These are phyloP conservation scores for Rhodotorula sp. DNA, from an alignment of 1,284 basidiomycete species.

Conservation along the genomic window DNA sequence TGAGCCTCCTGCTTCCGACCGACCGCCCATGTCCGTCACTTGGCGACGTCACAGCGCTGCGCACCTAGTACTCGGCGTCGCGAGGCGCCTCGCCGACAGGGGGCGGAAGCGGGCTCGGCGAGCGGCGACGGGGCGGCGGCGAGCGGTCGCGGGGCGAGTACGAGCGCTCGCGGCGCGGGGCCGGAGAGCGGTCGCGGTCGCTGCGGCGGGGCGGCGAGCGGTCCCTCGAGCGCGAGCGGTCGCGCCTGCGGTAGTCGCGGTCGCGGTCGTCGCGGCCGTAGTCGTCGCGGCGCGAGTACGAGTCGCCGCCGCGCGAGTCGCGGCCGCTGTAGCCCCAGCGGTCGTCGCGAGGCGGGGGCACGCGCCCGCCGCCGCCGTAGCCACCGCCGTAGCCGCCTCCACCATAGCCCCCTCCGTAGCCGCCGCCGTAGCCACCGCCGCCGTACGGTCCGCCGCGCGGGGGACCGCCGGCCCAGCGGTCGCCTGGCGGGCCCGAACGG, in stretches of 20 bases:
- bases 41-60: too few species aligned
- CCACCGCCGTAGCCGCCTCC: slow-evolving; percentile 3
- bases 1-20: too few species aligned
- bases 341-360: slow-evolving; percentile 3
- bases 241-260: not conserved
- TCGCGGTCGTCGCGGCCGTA: slow-evolving; percentile 4
- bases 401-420: too few species aligned
- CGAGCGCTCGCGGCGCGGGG: too few species aligned
- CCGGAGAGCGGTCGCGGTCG: not conserved
- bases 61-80: too few species aligned
- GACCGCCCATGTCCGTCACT: too few species aligned
- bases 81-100: too few species aligned
- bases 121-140: too few species aligned
- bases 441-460: not conserved
- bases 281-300: not conserved
- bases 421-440: not conserved
- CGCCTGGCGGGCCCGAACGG: not conserved
- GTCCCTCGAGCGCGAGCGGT: not conserved
- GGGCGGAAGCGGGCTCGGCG: too few species aligned
- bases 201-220: not conserved
- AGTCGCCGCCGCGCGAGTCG: not conserved
- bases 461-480: not conserved
- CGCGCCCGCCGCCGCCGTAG: not conserved
- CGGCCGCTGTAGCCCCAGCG: slow-evolving; percentile 1
- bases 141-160: too few species aligned